Base-by-base conservation (phyloP, 1,284 basidiomycete genomes). In the Irpex rosettiformis region DNA sequence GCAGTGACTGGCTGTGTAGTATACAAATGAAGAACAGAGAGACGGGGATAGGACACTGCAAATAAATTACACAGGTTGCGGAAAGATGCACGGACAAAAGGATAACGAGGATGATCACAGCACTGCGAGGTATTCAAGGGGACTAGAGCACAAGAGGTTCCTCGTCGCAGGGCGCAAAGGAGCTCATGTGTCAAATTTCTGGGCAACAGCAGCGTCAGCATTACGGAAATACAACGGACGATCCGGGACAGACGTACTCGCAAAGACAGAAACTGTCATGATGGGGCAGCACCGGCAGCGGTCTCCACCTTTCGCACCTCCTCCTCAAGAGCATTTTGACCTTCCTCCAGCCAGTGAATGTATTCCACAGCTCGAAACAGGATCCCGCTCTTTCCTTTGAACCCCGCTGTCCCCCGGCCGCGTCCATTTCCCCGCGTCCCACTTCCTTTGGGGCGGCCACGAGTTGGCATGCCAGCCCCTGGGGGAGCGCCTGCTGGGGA, bases 381-480 rank as follows among this genome's bases (percentile, higher is more conserved):
- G 1, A 92, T 89, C 0, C 89, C 89, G 61, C 89, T 91, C 75
- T 92, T 92, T 22, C 90, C 89, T 70, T 90, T 91, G 52, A 77
- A 82, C 18, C 48, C 48, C 8, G 25, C 48, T 56, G 63, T 68
- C 7, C 54, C 56, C 8, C 60, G 52, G 4, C 58, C 58, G 7
- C 62, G 66, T 55, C 73, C 65, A 51, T 66, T 59, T 25, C 68
- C 69, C 27, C 73, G 66, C 47, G 67, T 65, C 1, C 89, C 86
- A 61, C 87, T 89, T n/a, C 89, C 89, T 69, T 91, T 91, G 48
- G 89, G 89, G 29, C 90, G 74, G 1, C 89, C 89, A 51, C 89
- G 76, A 2, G 88, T 86, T 5, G 90, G 89, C 82, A 92, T 84
- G 21, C 83, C 84, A 30, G 88, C 80, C 2, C 81, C 78, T 29